Base-by-base conservation (phyloP, 306 rosid genomes). In the Sicyos edulis region DNA sequence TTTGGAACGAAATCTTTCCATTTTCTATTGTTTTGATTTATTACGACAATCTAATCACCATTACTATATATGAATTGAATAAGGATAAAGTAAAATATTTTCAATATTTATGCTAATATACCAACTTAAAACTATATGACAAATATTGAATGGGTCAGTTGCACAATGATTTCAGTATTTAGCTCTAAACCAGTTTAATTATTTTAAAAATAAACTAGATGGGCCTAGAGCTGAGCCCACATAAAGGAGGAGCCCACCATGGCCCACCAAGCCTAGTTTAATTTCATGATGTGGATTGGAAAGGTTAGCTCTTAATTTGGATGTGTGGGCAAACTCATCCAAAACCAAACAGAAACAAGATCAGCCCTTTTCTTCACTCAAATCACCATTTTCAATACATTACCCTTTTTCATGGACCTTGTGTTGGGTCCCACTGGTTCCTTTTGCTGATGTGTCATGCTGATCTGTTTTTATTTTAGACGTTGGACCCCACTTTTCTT, bases 381-480 rank as follows among this genome's bases (percentile, higher is more conserved):
- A 42, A 19, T 65, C 54, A 65, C 54, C 26, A 61, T 29, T 61
- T 60, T 62, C 47, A 42, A 42, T 42, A 42, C 10, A 57, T 3
- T 3, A 34, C 37, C 16, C 3, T 21, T 21, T 21, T 24, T 44
- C 54, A 42, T 40, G 34, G 26, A 42, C 37, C 37, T 32, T 32
- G 4, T 3, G 4, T 32, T 32, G 54, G 70, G 45, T 52, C 80
- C 77, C 29, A 54, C 64, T 37, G 10, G 10, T 26, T 60, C 21
- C 3, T 42, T 42, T 62, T 79, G 67, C 68, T 79, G 62, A 62
- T 32, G 76, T 42, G 77, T 75, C 69, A 62, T 79, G 49, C 68
- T 56, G 62, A 79, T 74, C 68, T 77, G 52, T 19, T 19, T 57
- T 52, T 66, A 62, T 8, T 64, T 64, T 40, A 14, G 74, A 61